Percentiles rank a stretch among this genome's conserved stretches.
These are phyloP conservation scores for Phaseolus lunatus DNA, from an alignment of 306 rosid genomes.

Conservation along the genomic window DNA sequence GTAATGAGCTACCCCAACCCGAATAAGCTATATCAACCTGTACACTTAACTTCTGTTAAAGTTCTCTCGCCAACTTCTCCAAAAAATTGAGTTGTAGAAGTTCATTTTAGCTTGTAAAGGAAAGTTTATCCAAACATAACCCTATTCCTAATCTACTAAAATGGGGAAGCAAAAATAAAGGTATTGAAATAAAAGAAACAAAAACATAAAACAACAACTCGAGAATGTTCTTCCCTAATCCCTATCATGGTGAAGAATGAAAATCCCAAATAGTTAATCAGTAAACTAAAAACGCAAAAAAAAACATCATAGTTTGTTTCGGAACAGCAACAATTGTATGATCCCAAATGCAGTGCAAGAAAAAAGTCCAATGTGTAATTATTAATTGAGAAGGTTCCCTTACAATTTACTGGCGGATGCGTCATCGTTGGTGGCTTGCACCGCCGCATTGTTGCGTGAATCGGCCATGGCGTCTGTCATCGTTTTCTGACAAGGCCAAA, in stretches of 20 bases:
- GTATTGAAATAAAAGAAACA: not conserved
- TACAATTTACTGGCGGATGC: slow-evolving; percentile 57
- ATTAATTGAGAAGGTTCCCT: not conserved
- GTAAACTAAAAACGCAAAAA: not conserved
- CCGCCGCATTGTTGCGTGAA: slow-evolving; percentile 53
- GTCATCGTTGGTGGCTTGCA: slow-evolving; percentile 56
- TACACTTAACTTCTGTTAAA: not conserved
- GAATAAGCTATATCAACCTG: not conserved
- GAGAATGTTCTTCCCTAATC: not conserved
- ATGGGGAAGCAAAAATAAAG: not conserved
- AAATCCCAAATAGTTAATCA: not conserved
- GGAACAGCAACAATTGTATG: not conserved
- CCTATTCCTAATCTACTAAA: slow-evolving; percentile 12
- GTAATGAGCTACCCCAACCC: not conserved
- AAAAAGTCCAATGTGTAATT: not conserved
- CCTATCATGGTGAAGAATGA: not conserved
- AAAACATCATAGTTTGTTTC: not conserved
- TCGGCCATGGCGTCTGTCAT: slow-evolving; percentile 34
- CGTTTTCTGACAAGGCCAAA: not conserved
- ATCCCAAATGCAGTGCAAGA: not conserved
- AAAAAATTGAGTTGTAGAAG: not conserved
- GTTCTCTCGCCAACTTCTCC: not conserved
- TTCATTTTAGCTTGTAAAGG: not conserved
- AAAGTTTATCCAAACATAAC: not conserved
- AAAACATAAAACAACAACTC: not conserved